Evolutionary conservation across 768 basidiomycete species (phyloP).

Genomic region (Tylopilus balloui): DNA sequence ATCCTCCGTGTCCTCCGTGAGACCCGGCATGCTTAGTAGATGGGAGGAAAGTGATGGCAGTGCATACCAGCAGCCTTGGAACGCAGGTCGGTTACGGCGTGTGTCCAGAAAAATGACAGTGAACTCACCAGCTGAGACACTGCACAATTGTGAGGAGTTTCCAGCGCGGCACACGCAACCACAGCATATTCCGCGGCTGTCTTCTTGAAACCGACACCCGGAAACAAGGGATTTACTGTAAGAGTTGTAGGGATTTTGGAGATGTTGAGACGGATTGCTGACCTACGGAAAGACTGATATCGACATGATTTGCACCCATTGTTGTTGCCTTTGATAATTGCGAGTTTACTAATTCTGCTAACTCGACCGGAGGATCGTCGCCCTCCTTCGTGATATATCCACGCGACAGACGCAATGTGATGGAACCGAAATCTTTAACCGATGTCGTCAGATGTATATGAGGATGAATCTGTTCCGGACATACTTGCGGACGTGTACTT

Average conservation of each 20-base stretch:
- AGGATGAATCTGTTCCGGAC: not conserved
- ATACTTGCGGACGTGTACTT: slow-evolving; percentile 15
- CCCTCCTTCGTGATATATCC: slow-evolving; percentile 36
- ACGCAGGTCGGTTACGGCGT: not conserved
- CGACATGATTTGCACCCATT: slow-evolving; percentile 10
- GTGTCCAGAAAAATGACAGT: not conserved
- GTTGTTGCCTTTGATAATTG: slow-evolving; percentile 15
- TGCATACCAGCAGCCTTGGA: slow-evolving; percentile 15
- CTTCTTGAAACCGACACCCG: slow-evolving; percentile 18
- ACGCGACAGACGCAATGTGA: slow-evolving; percentile 36
- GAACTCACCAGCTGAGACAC: slow-evolving; percentile 17
- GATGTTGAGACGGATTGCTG: not conserved
- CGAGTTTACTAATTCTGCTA: slow-evolving; percentile 26
- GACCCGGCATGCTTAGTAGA: slow-evolving; percentile 4
- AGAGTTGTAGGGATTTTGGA: not conserved
- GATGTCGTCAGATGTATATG: not conserved
- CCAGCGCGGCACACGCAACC: slow-evolving; percentile 2
- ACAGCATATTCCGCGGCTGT: slow-evolving; percentile 7
- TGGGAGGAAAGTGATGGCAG: slow-evolving; percentile 13
- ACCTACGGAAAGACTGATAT: slow-evolving; percentile 17
- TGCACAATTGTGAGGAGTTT: slow-evolving; percentile 12
- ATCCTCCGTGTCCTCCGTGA: slow-evolving; percentile 14
- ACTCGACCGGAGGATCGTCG: slow-evolving; percentile 34
- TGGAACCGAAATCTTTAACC: slow-evolving; percentile 6
- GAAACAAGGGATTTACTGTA: slow-evolving; percentile 25